phyloP scores from a whole-genome alignment of 1,284 basidiomycete species.

The Meripilus lineatus region DNA sequence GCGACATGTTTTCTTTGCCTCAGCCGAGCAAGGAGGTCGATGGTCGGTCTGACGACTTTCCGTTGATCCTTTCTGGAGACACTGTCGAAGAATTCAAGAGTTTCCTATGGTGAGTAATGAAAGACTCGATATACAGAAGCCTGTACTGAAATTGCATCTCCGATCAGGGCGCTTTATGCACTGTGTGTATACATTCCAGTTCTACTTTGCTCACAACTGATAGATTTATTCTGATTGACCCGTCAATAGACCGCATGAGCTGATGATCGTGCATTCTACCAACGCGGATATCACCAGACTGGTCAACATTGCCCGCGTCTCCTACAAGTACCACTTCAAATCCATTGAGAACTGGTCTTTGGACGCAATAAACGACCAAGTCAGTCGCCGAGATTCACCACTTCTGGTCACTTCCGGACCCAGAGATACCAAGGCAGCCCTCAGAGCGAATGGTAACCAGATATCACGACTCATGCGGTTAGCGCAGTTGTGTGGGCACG shows the following conservation, averaged over 20 bases:
- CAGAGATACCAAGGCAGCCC: slow-evolving; percentile 7
- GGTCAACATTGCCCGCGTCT: slow-evolving; percentile 55
- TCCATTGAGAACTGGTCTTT: slow-evolving; percentile 64
- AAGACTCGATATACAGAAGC: not conserved
- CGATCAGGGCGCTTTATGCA: slow-evolving; percentile 9
- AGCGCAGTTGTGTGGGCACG: slow-evolving; percentile 59
- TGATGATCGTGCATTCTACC: slow-evolving; percentile 34
- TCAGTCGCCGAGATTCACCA: slow-evolving; percentile 53
- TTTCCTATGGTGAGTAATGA: slow-evolving; percentile 49
- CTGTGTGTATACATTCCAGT: slow-evolving; percentile 9
- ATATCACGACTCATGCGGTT: slow-evolving; percentile 56
- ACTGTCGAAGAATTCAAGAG: slow-evolving; percentile 56
- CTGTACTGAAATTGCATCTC: no score
- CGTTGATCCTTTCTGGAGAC: slow-evolving; percentile 56
- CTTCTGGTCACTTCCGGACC: slow-evolving; percentile 36
- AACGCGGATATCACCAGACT: slow-evolving; percentile 38
- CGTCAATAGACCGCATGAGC: slow-evolving; percentile 49
- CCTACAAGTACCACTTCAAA: slow-evolving; percentile 68
- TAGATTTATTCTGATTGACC: slow-evolving; percentile 2
- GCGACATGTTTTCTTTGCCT: slow-evolving; percentile 58
- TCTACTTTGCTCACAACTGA: slow-evolving; percentile 1
- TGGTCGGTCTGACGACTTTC: slow-evolving; percentile 57
- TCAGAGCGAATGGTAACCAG: slow-evolving; percentile 33
- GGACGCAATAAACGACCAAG: slow-evolving; percentile 57
- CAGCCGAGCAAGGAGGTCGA: slow-evolving; percentile 43